phyloP scores from a whole-genome alignment of 306 rosid genomes.

The Rosa rugosa region DNA sequence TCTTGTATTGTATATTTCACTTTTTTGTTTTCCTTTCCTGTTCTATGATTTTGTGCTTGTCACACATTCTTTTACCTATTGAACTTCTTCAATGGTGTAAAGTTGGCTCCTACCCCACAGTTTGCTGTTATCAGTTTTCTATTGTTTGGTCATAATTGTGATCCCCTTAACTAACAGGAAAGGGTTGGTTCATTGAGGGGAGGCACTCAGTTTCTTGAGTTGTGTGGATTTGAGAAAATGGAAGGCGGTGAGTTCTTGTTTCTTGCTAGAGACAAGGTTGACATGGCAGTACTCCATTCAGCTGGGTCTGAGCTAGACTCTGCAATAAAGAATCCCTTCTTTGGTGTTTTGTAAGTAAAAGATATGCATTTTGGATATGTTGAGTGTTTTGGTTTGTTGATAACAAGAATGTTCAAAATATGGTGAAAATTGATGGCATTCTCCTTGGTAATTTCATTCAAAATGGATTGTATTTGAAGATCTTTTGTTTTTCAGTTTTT shows the following conservation, averaged over 20 bases:
- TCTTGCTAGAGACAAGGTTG: slow-evolving; percentile 76
- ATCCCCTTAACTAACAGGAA: slow-evolving; percentile 59
- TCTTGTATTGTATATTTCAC: slow-evolving; percentile 2
- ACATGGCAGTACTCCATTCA: slow-evolving; percentile 64
- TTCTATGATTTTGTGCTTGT: neutral
- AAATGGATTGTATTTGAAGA: neutral
- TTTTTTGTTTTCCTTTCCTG: neutral
- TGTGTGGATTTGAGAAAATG: slow-evolving; percentile 84
- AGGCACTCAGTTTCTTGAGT: slow-evolving; percentile 82
- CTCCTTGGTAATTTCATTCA: neutral
- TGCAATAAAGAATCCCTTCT: slow-evolving; percentile 92
- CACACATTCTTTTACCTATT: neutral
- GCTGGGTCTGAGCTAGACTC: slow-evolving; percentile 91
- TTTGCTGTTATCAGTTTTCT: neutral
- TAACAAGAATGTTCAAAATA: neutral
- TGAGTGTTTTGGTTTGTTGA: neutral
- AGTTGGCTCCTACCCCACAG: neutral
- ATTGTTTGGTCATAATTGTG: neutral
- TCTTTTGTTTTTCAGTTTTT: neutral
- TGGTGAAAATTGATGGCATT: neutral
- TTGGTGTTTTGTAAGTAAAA: slow-evolving; percentile 65
- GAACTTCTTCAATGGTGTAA: neutral
- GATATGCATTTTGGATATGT: neutral
- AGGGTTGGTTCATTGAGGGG: slow-evolving; percentile 84
- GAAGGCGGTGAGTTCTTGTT: slow-evolving; percentile 76